Base-by-base conservation (phyloP, 108 stramenopile species). In the Nannochloropsis salina region DNA sequence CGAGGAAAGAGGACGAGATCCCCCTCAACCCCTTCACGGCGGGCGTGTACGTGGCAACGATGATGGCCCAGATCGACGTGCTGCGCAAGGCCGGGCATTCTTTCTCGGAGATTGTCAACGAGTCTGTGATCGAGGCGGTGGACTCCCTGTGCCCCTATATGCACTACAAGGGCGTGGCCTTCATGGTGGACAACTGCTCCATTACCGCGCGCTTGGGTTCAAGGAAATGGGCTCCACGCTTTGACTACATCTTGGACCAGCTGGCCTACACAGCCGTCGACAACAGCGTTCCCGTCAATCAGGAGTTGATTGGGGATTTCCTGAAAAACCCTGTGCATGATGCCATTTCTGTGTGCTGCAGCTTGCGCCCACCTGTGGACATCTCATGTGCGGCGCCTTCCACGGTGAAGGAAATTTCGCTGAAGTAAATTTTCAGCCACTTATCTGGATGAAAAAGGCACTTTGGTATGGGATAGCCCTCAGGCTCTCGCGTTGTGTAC, bases 121-220 rank as follows among this genome's bases (percentile, higher is more conserved):
- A 98, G 90, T 96, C 96, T 74, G 97, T 98, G 84, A 98, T 98
- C 90, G 97, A 98, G 92, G 97, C 97, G 79, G 97, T 98, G 42
- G 97, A 98, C 91, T 97, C 96, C 44, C 91, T 98, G 80, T 96
- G 96, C 91, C 97, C 97, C 21, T 98, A 98, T 95, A 98, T 97
- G 97, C 97, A 98, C 94, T 96, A 96, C 95, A 92, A 94, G 87
- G 96, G 97, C 18, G 95, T 98, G 90, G 95, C 97, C 83, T 97
- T 97, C 93, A 98, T 98, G 97, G 97, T 98, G 82, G 97, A 98
- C 91, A 98, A 98, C 94, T 98, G 97, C 94, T 97, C 96, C 80
- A 96, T 96, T 93, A 98, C 97, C 80, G 97, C 97, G 87, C 96
- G 97, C 93, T 95, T 96, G 74, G 97, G 97, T 85, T 96, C 95